Conservation (phyloP, 768 basidiomycete genomes). For the Kwoniella mangroviensis region DNA sequence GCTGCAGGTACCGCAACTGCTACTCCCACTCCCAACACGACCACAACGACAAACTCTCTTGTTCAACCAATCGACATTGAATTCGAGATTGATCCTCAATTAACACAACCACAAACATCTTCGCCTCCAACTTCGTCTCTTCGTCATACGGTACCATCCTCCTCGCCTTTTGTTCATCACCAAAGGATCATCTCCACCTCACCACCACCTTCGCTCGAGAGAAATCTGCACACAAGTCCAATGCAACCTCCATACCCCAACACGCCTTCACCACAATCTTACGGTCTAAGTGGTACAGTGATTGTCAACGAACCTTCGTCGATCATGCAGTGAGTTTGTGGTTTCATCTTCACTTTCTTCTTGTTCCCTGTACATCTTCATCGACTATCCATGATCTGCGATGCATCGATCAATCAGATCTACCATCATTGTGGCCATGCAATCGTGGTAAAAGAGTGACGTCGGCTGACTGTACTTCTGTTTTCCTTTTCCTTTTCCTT, state of each 20-base stretch:
- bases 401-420: conserved; percentile 3
- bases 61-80: conserved; percentile 9
- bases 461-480: conserved; percentile 17
- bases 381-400: not conserved
- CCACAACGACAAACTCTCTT: conserved; percentile 18
- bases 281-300: conserved; percentile 42
- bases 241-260: conserved; percentile 38
- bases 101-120: conserved; percentile 19
- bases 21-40: conserved; percentile 12
- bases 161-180: conserved; percentile 14
- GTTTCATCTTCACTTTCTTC: conserved; percentile 15
- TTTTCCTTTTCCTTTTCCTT: not conserved
- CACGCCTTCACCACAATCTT: conserved; percentile 43
- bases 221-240: conserved; percentile 16
- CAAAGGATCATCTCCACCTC: conserved; percentile 17
- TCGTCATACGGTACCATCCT: conserved; percentile 1
- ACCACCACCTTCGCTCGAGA: conserved; percentile 16
- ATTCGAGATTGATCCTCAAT: conserved; percentile 11
- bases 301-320: conserved; percentile 29
- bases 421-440: not conserved
- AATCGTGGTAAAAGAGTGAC: not conserved
- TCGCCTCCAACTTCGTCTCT: not conserved
- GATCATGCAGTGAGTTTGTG: conserved; percentile 35
- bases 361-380: conserved; percentile 5
- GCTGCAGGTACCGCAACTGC: conserved; percentile 4